Evolutionary conservation across 331 rosid genomes (phyloP).

Genomic region (Prunus yedoensis): DNA sequence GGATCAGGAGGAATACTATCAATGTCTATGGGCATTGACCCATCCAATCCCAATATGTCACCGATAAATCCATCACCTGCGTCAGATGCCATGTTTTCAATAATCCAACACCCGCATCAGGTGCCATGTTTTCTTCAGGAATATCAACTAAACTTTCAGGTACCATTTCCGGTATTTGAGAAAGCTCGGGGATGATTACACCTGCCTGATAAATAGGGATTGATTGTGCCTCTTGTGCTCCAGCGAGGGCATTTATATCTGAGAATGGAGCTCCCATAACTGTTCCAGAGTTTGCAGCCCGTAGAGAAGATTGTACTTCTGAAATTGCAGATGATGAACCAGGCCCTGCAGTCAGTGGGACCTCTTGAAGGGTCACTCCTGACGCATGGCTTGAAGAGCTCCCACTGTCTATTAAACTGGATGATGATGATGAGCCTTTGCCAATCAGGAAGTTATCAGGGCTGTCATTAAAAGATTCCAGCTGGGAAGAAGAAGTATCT

Average conservation of each 20-base stretch:
- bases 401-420: slow-evolving; percentile 51
- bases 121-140: slow-evolving; percentile 45
- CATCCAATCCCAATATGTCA: slow-evolving; percentile 39
- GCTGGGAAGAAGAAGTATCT: slow-evolving; percentile 42
- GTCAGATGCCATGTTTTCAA: slow-evolving; percentile 46
- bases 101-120: slow-evolving; percentile 44
- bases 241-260: slow-evolving; percentile 39
- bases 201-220: slow-evolving; percentile 47
- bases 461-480: slow-evolving; percentile 47
- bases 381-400: slow-evolving; percentile 60
- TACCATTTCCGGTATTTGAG: slow-evolving; percentile 51
- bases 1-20: slow-evolving; percentile 51
- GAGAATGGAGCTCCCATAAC: slow-evolving; percentile 32
- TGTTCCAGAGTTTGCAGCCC: slow-evolving; percentile 43
- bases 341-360: slow-evolving; percentile 52
- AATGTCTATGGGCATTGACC: slow-evolving; percentile 53
- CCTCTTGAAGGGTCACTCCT: slow-evolving; percentile 87
- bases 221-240: slow-evolving; percentile 42
- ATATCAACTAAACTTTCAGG: slow-evolving; percentile 44
- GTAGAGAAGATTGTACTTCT: slow-evolving; percentile 47
- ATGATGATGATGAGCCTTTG: slow-evolving; percentile 56
- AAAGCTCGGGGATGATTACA: slow-evolving; percentile 62
- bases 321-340: slow-evolving; percentile 39
- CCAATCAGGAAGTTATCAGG: slow-evolving; percentile 55
- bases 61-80: slow-evolving; percentile 48